Percentiles rank a stretch among this genome's conserved stretches.
phyloP scores from a whole-genome alignment of 306 rosid species.

The Hippophae rhamnoides region DNA sequence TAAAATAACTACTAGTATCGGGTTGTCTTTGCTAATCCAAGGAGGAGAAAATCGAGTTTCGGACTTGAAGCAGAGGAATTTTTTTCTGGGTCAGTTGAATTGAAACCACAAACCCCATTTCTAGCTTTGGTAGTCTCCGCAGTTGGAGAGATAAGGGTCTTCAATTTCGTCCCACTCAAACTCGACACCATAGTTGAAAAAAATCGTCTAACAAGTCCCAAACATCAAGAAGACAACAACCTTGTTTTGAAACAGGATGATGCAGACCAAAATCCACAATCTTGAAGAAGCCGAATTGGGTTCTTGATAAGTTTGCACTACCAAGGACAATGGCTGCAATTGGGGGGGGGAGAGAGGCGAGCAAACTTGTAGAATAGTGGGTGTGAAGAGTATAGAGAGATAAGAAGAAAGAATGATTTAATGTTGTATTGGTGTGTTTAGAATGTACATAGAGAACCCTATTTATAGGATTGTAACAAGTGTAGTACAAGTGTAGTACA shows the following conservation, averaged over 20 bases:
- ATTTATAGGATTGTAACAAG: too few relatives aligned
- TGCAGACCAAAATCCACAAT: conserved; percentile 36
- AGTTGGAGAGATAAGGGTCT: conserved; percentile 49
- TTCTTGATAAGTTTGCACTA: conserved; percentile 60
- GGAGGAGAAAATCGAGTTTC: conserved; percentile 29
- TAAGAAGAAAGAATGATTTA: too few relatives aligned
- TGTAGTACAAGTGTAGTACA: too few relatives aligned
- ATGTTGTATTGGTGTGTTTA: too few relatives aligned
- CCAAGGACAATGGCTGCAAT: conserved; percentile 63
- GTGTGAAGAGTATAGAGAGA: too few relatives aligned
- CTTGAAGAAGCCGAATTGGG: conserved; percentile 39
- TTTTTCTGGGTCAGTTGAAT: conserved; percentile 41
- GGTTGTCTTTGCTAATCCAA: conserved; percentile 36
- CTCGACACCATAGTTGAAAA: conserved; percentile 37
- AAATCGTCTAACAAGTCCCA: conserved; percentile 40
- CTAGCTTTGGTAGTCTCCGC: conserved; percentile 33
- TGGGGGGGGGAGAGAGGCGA: conserved; percentile 38
- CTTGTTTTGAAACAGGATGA: conserved; percentile 25
- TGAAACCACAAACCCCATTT: conserved; percentile 65
- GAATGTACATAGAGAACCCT: too few relatives aligned
- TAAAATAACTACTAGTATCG: conserved; percentile 26
- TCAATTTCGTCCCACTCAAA: conserved; percentile 64
- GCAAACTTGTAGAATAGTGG: conserved; percentile 45
- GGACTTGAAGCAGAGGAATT: conserved; percentile 46
- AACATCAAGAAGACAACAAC: conserved; percentile 48